Evolutionary conservation across 2,329 filamentous ascomycete genomes (phyloP).

Genomic region (Chaetomium sp.): DNA sequence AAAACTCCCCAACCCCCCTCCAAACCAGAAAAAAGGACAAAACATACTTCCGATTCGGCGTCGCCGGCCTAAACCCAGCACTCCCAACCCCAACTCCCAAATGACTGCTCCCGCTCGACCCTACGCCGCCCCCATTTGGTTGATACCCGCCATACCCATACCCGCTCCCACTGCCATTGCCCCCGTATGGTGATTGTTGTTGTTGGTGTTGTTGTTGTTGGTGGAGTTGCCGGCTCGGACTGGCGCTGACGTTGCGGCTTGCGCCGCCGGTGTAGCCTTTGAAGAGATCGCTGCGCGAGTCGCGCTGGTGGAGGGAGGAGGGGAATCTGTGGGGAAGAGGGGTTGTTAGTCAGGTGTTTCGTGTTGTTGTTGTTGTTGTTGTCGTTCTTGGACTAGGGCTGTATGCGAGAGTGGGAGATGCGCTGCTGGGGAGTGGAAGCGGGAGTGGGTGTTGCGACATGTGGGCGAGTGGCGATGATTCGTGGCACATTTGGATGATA

Average conservation of each 20-base stretch:
- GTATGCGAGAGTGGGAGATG: neutral
- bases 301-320: constrained; percentile 64
- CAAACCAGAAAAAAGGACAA: neutral
- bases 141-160: constrained; percentile 43
- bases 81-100: constrained; percentile 27
- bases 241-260: constrained; percentile 39
- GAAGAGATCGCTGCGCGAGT: constrained; percentile 67
- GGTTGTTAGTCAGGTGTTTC: neutral
- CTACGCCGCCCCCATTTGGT: constrained; percentile 21
- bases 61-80: constrained; percentile 55
- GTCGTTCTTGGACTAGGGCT: neutral
- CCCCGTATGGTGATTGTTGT: neutral
- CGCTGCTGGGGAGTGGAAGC: no score
- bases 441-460: no score
- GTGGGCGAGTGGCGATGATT: no score
- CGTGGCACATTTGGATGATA: no score
- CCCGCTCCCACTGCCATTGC: constrained; percentile 27
- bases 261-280: constrained; percentile 60
- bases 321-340: constrained; percentile 48
- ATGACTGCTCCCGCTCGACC: constrained; percentile 26
- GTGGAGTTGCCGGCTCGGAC: constrained; percentile 33
- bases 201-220: neutral
- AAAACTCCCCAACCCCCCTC: neutral
- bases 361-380: neutral
- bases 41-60: constrained; percentile 60